A percentile compares a stretch with the other conserved stretches of the same genome.
Evolutionary conservation across 441 rosid genomes (phyloP).

Genomic region (Viola pubescens): DNA sequence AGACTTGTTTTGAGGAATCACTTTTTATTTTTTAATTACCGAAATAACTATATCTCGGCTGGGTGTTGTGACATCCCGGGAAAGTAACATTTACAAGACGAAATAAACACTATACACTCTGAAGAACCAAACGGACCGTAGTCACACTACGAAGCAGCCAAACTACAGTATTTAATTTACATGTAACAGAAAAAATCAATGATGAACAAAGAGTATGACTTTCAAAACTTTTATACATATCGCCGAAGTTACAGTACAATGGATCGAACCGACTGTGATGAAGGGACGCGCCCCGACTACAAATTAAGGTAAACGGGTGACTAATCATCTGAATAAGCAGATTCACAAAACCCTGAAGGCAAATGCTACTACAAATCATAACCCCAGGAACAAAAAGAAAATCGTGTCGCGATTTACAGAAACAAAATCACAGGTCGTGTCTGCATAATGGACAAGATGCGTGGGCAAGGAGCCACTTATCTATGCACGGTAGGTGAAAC

Average conservation of each 20-base stretch:
- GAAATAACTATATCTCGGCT: no score
- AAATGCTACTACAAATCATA: conserved; percentile 12
- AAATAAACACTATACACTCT: no score
- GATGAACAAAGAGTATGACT: no score
- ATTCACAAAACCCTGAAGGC: conserved; percentile 11
- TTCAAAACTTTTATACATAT: conserved; percentile 29
- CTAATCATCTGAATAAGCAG: conserved; percentile 15
- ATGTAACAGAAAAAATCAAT: no score
- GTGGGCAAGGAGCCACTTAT: conserved; percentile 78
- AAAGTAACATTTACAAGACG: no score
- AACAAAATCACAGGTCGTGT: conserved; percentile 49
- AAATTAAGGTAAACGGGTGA: conserved; percentile 10
- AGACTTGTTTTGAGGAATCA: no score
- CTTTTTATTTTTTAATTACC: no score
- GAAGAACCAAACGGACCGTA: no score
- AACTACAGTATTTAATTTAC: no score
- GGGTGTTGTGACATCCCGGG: no score
- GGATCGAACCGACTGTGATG: conserved; percentile 3
- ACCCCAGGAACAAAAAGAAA: no score
- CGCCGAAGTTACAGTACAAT: conserved; percentile 18
- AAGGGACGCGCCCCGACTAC: conserved; percentile 11
- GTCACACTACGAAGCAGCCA: no score
- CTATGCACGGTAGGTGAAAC: conserved; percentile 94
- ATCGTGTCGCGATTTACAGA: conserved; percentile 24
- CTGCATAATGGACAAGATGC: conserved; percentile 95